Percentiles rank a stretch among this genome's conserved stretches.
These are phyloP conservation scores for Pseudonitzschia delicatissima DNA, from an alignment of 108 stramenopile species.

Conservation along the genomic window DNA sequence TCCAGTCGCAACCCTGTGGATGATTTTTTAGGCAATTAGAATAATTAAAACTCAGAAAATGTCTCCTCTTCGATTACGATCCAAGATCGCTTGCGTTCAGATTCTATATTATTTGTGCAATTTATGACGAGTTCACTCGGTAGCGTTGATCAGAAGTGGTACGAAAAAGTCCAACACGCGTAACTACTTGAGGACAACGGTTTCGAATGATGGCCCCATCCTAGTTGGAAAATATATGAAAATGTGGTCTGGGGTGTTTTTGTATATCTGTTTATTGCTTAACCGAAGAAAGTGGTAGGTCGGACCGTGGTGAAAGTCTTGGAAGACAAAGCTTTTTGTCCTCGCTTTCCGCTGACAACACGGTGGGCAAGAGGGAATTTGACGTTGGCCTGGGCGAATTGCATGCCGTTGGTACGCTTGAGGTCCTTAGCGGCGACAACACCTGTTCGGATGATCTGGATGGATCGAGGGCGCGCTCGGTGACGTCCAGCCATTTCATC, in stretches of 20 bases:
- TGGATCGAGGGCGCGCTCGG: slow-evolving; percentile 96
- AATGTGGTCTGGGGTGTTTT: no score
- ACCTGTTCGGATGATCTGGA: slow-evolving; percentile 98
- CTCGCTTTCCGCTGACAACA: slow-evolving; percentile 86
- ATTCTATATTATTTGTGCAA: no score
- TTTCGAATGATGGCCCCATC: no score
- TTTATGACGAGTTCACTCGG: no score
- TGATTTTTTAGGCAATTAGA: neutral
- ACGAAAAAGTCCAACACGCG: no score
- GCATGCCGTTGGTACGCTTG: slow-evolving; percentile 88
- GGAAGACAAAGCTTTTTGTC: slow-evolving; percentile 81
- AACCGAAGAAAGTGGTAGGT: slow-evolving; percentile 83
- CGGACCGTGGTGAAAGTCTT: slow-evolving; percentile 75
- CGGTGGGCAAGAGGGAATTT: slow-evolving; percentile 99
- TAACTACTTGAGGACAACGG: no score
- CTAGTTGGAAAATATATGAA: no score
- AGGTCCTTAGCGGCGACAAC: slow-evolving; percentile 87
- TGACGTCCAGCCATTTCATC: slow-evolving; percentile 99
- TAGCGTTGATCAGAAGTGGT: no score
- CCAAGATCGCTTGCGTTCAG: no score
- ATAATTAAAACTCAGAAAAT: neutral
- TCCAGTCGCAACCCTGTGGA: neutral
- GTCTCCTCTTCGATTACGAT: no score
- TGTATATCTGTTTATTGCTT: slow-evolving; percentile 27
- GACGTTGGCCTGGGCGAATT: slow-evolving; percentile 87